phyloP scores from a whole-genome alignment of 2,329 filamentous ascomycete genomes.

The Ploettnerulaceae sp. region DNA sequence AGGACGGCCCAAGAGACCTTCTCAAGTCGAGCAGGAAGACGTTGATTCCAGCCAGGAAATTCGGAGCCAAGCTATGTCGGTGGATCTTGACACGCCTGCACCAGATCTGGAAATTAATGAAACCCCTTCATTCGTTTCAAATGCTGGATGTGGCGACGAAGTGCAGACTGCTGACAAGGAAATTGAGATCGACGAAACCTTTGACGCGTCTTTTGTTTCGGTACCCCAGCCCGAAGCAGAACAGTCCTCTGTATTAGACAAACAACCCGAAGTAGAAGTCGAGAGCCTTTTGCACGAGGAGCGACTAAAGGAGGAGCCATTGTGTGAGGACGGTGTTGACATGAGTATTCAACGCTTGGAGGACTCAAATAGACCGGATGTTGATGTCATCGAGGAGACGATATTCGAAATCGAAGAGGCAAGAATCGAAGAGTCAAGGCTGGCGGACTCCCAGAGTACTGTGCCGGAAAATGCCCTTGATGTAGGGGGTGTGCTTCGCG shows the following conservation, averaged over 20 bases:
- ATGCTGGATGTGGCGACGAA: neutral
- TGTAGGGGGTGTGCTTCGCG: constrained; percentile 2
- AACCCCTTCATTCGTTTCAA: neutral
- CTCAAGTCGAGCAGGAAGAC: constrained; percentile 8
- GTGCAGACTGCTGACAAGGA: neutral
- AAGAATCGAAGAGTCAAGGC: constrained; percentile 9
- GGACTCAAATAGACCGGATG: neutral
- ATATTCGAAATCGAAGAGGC: constrained; percentile 15
- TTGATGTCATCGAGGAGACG: constrained; percentile 15
- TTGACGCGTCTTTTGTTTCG: no score
- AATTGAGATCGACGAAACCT: neutral
- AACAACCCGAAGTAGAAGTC: no score
- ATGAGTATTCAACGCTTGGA: neutral
- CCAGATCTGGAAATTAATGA: constrained; percentile 5
- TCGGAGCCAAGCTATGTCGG: constrained; percentile 2
- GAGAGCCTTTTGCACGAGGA: no score
- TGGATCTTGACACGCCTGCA: constrained; percentile 16
- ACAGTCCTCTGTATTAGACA: no score
- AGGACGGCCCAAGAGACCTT: constrained; percentile 11
- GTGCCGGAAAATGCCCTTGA: neutral
- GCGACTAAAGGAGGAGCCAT: no score
- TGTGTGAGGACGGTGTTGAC: constrained; percentile 2
- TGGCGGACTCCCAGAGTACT: neutral
- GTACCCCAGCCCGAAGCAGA: no score
- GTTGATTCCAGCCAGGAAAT: constrained; percentile 8